phyloP scores from a whole-genome alignment of 805 yeast species.

The Wickerhamomyces canadensis region DNA sequence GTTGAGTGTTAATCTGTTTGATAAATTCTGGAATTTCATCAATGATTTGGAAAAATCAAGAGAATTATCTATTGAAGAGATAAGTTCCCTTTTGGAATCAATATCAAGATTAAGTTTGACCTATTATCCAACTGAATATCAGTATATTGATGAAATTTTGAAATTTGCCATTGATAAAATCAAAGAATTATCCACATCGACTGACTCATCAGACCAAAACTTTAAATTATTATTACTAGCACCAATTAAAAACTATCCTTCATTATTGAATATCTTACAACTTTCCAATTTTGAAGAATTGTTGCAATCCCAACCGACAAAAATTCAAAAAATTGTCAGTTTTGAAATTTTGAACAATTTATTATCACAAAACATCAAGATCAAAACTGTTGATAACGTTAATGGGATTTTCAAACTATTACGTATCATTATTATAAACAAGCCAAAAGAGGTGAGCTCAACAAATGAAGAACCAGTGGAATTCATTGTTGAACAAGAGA shows the following conservation, averaged over 20 bases:
- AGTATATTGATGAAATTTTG: slow-evolving; percentile 57
- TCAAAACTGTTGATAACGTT: slow-evolving; percentile 42
- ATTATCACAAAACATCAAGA: slow-evolving; percentile 33
- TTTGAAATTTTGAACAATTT: slow-evolving; percentile 56
- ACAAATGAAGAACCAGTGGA: slow-evolving; percentile 28
- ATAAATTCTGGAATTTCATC: slow-evolving; percentile 62
- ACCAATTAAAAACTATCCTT: slow-evolving; percentile 39
- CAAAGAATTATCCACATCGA: slow-evolving; percentile 28
- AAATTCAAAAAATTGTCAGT: slow-evolving; percentile 53
- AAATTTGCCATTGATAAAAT: slow-evolving; percentile 41
- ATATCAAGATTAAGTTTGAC: slow-evolving; percentile 57
- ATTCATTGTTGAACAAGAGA: slow-evolving; percentile 46
- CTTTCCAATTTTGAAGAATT: slow-evolving; percentile 49
- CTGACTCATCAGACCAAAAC: slow-evolving; percentile 28
- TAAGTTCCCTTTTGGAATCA: slow-evolving; percentile 58
- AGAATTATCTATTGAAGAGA: slow-evolving; percentile 62
- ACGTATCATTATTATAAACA: slow-evolving; percentile 42
- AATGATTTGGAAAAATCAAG: slow-evolving; percentile 47
- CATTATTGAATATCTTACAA: slow-evolving; percentile 29
- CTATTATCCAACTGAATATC: slow-evolving; percentile 58
- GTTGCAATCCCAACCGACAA: slow-evolving; percentile 44
- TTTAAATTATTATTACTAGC: slow-evolving; percentile 42
- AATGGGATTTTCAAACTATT: slow-evolving; percentile 55
- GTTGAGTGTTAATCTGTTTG: slow-evolving; percentile 39
- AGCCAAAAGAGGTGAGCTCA: slow-evolving; percentile 21